phyloP scores from a whole-genome alignment of 441 rosid species.

The Populus hybrid region DNA sequence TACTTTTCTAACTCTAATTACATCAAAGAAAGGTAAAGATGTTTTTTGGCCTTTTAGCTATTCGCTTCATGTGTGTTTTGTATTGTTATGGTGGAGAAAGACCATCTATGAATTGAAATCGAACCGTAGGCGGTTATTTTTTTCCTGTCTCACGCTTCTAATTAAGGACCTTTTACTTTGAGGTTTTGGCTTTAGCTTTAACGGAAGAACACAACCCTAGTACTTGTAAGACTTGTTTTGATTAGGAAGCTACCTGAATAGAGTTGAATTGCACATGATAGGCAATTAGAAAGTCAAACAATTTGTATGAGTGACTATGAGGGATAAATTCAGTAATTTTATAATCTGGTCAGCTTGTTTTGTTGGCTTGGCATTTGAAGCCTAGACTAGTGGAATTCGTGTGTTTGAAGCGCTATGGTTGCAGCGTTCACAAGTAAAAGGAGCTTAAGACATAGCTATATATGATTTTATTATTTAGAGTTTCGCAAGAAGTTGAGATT shows the following conservation, averaged over 20 bases:
- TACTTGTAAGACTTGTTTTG: neutral
- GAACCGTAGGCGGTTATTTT: neutral
- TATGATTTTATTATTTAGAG: neutral
- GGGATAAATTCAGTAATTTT: too few species aligned
- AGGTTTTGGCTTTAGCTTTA: neutral
- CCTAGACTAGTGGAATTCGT: too few species aligned
- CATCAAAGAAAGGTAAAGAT: conserved; percentile 63
- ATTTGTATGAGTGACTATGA: too few species aligned
- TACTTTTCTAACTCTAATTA: conserved; percentile 94
- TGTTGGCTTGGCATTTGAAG: too few species aligned
- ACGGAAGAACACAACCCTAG: neutral
- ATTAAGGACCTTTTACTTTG: neutral
- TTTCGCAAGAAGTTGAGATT: neutral
- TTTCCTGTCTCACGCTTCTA: neutral
- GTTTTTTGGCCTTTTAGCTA: neutral
- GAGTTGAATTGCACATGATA: too few species aligned
- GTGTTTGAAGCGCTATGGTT: too few species aligned
- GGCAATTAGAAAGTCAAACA: too few species aligned
- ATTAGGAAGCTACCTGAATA: neutral
- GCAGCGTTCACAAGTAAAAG: too few species aligned
- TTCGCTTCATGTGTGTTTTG: neutral
- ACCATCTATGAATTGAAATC: neutral
- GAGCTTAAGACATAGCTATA: neutral
- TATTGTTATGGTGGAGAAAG: neutral
- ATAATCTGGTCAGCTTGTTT: too few species aligned